Base-by-base conservation (phyloP, 306 rosid species). In the Ormosia semicastrata region DNA sequence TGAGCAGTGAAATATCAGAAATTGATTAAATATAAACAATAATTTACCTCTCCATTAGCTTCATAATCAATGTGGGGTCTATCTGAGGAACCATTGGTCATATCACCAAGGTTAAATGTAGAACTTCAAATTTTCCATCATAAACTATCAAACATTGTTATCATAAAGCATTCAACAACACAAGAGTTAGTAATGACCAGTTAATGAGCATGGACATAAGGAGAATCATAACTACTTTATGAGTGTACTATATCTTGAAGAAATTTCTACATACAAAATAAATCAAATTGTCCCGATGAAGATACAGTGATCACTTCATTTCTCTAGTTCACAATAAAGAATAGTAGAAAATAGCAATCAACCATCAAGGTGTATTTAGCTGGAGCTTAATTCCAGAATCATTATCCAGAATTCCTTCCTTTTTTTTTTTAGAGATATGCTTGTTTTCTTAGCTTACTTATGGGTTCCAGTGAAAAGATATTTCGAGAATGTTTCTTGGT, bases 41-140 rank as follows among this genome's bases (percentile, higher is more conserved):
- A 6, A 6, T 70, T 74, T 88, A 95, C 98, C 99, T 93, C 99
- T 74, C 99, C 99, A 63, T 76, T 92, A 77, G 81, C 84, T 86
- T 92, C 93, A 80, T 95, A 95, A 83, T 88, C 86, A 64, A 54
- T 83, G 77, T 58, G 91, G 52, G 85, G 85, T 24, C 71, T 79
- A 44, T 82, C 90, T 62, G 84, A 74, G 52, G 69, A 14, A 52
- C 80, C 82, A 29, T 87, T 57, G 75, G 82, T 83, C 8, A n/a
- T 87, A 85, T 85, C 83, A 82, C 93, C 93, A 47, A 57, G 87
- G 83, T 81, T 85, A 85, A 93, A 91, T 18, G 85, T 80, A 79
- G 94, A 91, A 79, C 96, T 93, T 92, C 29, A 70, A 77, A 33
- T 53, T 64, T 77, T 36, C 39, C 77, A 83, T 39, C 68, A 59